Base-by-base conservation (phyloP, 2,329 filamentous ascomycete species). In the Stachybotrys chlorohalonatus region DNA sequence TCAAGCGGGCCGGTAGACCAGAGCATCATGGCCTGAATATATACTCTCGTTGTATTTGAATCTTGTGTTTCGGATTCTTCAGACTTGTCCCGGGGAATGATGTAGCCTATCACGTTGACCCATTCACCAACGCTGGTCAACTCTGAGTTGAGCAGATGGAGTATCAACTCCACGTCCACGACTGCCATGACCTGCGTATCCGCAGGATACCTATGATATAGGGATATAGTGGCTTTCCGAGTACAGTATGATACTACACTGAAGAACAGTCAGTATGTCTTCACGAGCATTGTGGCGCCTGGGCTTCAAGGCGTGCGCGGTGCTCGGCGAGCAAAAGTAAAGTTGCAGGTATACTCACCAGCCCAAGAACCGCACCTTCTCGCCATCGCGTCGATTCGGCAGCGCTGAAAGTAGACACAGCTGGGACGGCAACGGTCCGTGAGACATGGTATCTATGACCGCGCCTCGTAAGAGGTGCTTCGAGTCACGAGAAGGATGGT, bases 291-390 rank as follows among this genome's bases (percentile, higher is more conserved):
- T 24, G 6, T 13, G 36, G 36, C 36, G 36, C 36, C 36, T 9
- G 36, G 36, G 36, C 36, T 9, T 42, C 36, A 9, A 13, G 6
- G 8, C 9, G 13, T 2, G 9, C 36, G 36, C 50, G 36, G 49
- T 53, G 32, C 49, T 52, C 54, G 42, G 32, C 55, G 49, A 17
- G 52, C 39, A 45, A 31, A 32, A 42, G 31, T 31, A 54, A n/a
- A 47, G 36, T 13, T 13, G 36, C 13, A n/a, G 47, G 49, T 52
- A 52, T 48, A 73, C 84, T 73, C 79, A 96, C 93, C 92, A 96
- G 70, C 90, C 92, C 52, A 97, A 73, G 69, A 97, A 95, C 57
- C 93, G 86, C 57, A 96, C 86, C 73, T 97, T 97, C n/a, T 84
- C 81, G 47, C 82, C 81, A 13, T 73, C 59, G n/a, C 73, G 65